These are phyloP conservation scores for Penicillium canariense DNA, from an alignment of 495 filamentous ascomycete genomes.

Conservation along the genomic window DNA sequence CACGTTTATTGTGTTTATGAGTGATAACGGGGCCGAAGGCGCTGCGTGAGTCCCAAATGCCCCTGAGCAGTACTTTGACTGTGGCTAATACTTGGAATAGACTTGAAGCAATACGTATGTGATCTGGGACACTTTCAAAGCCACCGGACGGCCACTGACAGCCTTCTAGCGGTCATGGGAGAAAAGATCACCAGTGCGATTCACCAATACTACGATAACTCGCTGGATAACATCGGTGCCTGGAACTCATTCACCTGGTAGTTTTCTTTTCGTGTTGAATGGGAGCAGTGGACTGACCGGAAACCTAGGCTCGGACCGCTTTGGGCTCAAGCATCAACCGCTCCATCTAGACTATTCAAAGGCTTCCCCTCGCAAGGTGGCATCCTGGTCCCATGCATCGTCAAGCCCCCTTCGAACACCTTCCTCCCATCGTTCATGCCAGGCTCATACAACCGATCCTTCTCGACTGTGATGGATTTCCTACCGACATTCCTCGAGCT, in stretches of 20 bases:
- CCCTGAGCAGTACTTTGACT: background rate
- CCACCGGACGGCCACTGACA: no score
- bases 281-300: no score
- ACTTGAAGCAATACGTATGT: background rate
- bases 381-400: conserved; percentile 48
- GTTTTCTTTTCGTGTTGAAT: conserved; percentile 5
- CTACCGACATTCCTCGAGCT: conserved; percentile 16
- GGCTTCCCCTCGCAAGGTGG: conserved; percentile 53
- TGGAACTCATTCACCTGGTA: conserved; percentile 54
- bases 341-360: conserved; percentile 51
- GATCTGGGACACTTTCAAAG: background rate
- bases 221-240: conserved; percentile 49
- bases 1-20: conserved; percentile 54
- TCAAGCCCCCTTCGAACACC: conserved; percentile 18
- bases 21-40: conserved; percentile 54
- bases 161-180: conserved; percentile 22
- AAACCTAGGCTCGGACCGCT: conserved; percentile 31
- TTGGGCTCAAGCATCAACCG: conserved; percentile 56
- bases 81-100: background rate
- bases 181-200: conserved; percentile 38
- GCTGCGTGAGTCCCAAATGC: conserved; percentile 6
- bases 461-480: conserved; percentile 21
- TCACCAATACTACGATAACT: conserved; percentile 53
- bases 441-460: conserved; percentile 15
- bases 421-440: background rate